Percentiles rank a stretch among this genome's conserved stretches.
Conservation (phyloP, 148 eudicot species). For the Fagopyrum homotropicum region DNA sequence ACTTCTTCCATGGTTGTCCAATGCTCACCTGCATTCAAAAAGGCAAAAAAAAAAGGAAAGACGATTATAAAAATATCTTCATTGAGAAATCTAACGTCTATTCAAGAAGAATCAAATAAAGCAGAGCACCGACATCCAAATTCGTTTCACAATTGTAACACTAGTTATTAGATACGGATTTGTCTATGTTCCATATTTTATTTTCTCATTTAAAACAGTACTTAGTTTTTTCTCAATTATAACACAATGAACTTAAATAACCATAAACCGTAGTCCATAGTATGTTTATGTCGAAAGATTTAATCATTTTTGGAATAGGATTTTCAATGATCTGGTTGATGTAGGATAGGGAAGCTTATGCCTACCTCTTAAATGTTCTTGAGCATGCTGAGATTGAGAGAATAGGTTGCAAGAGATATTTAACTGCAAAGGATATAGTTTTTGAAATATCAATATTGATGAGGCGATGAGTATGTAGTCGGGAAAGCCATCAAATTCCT, state of each 20-base stretch:
- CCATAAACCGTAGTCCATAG: background rate
- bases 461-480: no score
- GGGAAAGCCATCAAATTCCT: no score
- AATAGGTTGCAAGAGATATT: constrained; percentile 99
- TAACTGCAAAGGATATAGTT: constrained; percentile 97
- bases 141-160: no score
- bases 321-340: constrained; percentile 1
- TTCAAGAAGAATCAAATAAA: background rate
- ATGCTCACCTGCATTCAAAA: constrained; percentile 51
- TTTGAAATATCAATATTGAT: no score
- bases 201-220: background rate
- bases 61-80: background rate
- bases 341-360: constrained; percentile 97
- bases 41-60: background rate
- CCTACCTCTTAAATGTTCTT: constrained; percentile 79
- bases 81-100: background rate
- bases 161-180: background rate
- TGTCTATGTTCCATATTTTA: background rate
- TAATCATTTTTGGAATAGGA: background rate
- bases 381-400: constrained; percentile 99
- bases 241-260: background rate
- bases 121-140: background rate
- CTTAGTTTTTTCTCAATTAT: background rate
- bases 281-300: background rate
- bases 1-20: constrained; percentile 76